Evolutionary conservation across 192 early-diverging fungal species (phyloP), one percentile per base, ranked within the genome.

Genomic region (Entophlyctis luteolus): DNA sequence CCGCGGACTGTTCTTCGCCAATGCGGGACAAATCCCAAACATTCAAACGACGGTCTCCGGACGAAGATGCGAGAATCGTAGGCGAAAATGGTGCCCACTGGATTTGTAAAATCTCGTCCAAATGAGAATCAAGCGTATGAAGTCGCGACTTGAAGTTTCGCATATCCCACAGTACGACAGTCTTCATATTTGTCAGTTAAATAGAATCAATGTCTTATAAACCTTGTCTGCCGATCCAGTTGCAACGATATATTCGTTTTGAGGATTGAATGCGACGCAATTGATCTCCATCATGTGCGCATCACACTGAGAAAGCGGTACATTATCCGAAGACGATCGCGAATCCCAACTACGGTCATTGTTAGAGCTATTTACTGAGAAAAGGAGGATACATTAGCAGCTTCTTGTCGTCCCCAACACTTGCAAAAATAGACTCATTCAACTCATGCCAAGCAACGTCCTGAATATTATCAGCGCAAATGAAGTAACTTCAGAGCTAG

Each of bases 21-120:
- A 99, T 97, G 22, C 92, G 81, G 50, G 85, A 87, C 67, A 96
- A 67, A 69, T 99, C 96, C 96, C 96, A 99, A 12, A 99, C 87
- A 60, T 91, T 88, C 57, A 97, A 84, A 18, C 96, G 79, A 31
- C 94, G 85, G 79, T 97, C 95, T 33, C 86, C 87, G 70, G 86
- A 84, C 10, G 93, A 92, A n/a, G 90, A 90, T 3, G 93, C 95
- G 53, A 99, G 80, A 37, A 97, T 87, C 3, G 89, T 91, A 68
- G 93, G 92, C 62, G 95, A 86, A 77, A 91, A 86, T 28, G 96
- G 96, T 37, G 91, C 90, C 96, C 96, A 99, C 18, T 81, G 78
- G 59, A 99, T 74, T 80, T 96, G 94, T 57, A 95, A 75, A 29
- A 99, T 88, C 71, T 94, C 96, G 45, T 92, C 91, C 77, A 88